Base-by-base conservation (phyloP, 2,329 filamentous ascomycete genomes). In the Scleromitrula shiraiana region DNA sequence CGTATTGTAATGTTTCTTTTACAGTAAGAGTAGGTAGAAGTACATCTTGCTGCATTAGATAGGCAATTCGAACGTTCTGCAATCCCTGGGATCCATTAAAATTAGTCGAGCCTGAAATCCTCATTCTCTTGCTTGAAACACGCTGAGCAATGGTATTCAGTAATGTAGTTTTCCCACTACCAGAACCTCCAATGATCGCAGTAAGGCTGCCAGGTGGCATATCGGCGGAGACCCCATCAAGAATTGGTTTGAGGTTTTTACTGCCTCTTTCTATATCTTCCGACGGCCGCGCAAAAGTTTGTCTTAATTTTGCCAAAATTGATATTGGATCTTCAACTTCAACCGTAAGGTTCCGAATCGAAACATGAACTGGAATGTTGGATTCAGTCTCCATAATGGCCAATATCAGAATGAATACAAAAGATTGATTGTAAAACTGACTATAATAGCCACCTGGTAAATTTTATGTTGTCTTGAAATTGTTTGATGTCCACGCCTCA, bases 41-140 rank as follows among this genome's bases (percentile, higher is more conserved):
- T 6, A 86, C 73, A 56, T 88, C 84, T 55, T 87, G 80, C 61
- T 88, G 81, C 70, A 82, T 82, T 17, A 83, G 82, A 67, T 87
- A 84, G 41, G 80, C 74, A 64, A 80, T 73, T 50, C 79, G 68
- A 45, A 80, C 15, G 32, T 15, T 35, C 5, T 9, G 32, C 14
- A 35, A 4, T 12, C 15, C 15, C 3, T 35, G 7, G n/a, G 9
- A 2, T 15, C 32, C 32, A 15, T 35, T 35, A 9, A 35, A 35
- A 4, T 15, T 5, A 2, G 15, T 35, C 15, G 15, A 6, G 5
- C 32, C 32, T 6, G 14, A 14, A 14, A 7, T 6, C 9, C 15
- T 17, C 19, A 35, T 5, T 19, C 15, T 17, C 15, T 14, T 15
- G 15, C 32, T 35, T 17, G 32, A 15, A 7, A 35, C 20, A 12